A percentile compares a stretch with the other conserved stretches of the same genome.
Evolutionary conservation across 441 rosid species (phyloP).

Genomic region (Populus hybrid): DNA sequence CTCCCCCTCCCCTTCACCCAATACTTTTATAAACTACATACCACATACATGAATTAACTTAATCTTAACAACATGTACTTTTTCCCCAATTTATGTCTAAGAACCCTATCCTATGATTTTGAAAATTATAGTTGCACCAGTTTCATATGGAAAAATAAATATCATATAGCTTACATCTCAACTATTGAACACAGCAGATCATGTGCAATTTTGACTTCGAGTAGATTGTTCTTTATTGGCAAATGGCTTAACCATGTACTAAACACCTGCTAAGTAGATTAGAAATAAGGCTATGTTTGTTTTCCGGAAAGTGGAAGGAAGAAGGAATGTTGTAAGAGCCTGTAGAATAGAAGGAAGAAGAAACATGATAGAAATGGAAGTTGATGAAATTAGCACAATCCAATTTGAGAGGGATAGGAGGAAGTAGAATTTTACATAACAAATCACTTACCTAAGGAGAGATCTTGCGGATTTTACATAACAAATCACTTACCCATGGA

Average conservation of each 20-base stretch:
- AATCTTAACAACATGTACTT: too few relatives aligned
- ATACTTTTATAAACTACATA: too few relatives aligned
- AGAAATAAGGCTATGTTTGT: neutral
- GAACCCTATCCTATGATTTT: too few relatives aligned
- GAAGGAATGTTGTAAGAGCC: neutral
- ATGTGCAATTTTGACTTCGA: conserved; percentile 60
- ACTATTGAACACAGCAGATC: conserved; percentile 68
- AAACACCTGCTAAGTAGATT: conserved; percentile 36
- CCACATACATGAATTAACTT: too few relatives aligned
- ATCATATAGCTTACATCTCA: conserved; percentile 36
- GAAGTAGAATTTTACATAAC: neutral
- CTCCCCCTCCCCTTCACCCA: too few relatives aligned
- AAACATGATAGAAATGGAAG: neutral
- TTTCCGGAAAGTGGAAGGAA: too few relatives aligned
- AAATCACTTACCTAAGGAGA: neutral
- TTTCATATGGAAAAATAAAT: neutral
- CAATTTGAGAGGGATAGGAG: neutral
- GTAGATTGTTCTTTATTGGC: conserved; percentile 55
- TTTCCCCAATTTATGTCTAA: too few relatives aligned
- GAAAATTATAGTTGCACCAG: neutral
- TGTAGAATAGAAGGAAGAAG: neutral
- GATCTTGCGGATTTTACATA: neutral
- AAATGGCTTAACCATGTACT: conserved; percentile 62
- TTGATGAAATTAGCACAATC: neutral
- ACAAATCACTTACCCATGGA: neutral